Evolutionary conservation across 2,329 filamentous ascomycete genomes (phyloP), one percentile per base, ranked within the genome.

Genomic region (Teratosphaeria destructans): DNA sequence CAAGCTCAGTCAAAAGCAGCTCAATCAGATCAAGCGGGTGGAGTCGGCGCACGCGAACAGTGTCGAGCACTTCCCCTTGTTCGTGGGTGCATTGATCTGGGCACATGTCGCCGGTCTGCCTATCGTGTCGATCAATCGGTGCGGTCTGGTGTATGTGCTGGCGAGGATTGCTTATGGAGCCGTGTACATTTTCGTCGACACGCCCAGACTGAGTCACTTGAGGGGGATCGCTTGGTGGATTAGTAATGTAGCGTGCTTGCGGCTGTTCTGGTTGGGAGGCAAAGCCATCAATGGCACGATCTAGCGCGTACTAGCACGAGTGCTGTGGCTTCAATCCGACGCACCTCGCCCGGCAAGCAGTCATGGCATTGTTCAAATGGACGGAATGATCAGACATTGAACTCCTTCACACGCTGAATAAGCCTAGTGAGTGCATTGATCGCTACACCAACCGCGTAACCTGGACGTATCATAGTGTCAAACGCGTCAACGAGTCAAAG

Each of bases 41-140:
- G 76, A 80, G 60, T 65, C 71, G 4, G 78, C 77, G n/a, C 75
- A 77, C 61, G 75, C 76, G 12, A 81, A 81, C 58, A 73, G 76
- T 0, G 73, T 79, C 1, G 78, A 76, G 60, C 72, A 76, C 59
- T 77, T 70, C 58, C 62, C 74, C 0, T 59, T 79, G 1, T 75
- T 79, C 59, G 63, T 68, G 0, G 69, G 66, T 0, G 73, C 73
- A 3, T 67, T 79, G 60, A 54, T 75, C 2, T 73, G 76, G 55
- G 76, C 76, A 0, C 71, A 74, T 2, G 61, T 75, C 14, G 70
- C 76, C 0, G 73, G 75, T 4, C 72, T 81, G 26, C 66, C 73
- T 0, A 59, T 57, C 2, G 61, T 60, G 2, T 62, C 62, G 0
- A 67, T 79, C n/a, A 80, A 79, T 64, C 65, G 64, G 0, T 71